Evolutionary conservation across 495 filamentous ascomycete species (phyloP).

Genomic region (Cercophora sp.): DNA sequence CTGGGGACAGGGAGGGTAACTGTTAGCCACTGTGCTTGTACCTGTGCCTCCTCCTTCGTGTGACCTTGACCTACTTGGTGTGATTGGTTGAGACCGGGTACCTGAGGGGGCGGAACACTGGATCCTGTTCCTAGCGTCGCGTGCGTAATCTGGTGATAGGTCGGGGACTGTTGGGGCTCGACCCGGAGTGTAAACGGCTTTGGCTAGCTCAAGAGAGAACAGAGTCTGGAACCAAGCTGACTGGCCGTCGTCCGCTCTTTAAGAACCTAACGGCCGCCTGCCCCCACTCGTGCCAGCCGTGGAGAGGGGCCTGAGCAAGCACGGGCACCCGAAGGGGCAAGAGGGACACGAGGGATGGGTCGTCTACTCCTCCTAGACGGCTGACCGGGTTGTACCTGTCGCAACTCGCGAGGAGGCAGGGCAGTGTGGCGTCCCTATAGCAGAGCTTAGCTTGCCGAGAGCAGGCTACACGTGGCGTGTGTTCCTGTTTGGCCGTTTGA

Average conservation of each 20-base stretch:
- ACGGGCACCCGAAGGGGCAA: background rate
- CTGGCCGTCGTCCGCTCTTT: slow-evolving; percentile 21
- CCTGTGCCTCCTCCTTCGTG: background rate
- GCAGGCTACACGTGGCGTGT: slow-evolving; percentile 28
- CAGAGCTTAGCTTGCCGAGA: slow-evolving; percentile 16
- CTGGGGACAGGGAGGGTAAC: background rate
- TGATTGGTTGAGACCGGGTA: slow-evolving; percentile 3
- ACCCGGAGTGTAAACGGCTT: background rate
- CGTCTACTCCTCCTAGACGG: slow-evolving; percentile 7
- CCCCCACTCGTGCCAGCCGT: slow-evolving; percentile 15
- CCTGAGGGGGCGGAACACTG: background rate
- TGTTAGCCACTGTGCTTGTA: slow-evolving; percentile 4
- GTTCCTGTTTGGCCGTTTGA: slow-evolving; percentile 21
- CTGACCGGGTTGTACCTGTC: slow-evolving; percentile 13
- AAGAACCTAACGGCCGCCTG: slow-evolving; percentile 7
- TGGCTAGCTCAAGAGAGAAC: slow-evolving; percentile 10
- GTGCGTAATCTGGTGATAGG: slow-evolving; percentile 6
- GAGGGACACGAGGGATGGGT: slow-evolving; percentile 6
- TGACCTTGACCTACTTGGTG: background rate
- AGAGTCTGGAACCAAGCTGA: slow-evolving; percentile 1
- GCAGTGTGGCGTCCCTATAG: slow-evolving; percentile 17
- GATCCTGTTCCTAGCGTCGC: too few relatives aligned
- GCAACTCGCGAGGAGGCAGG: too few relatives aligned
- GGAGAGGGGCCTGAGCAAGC: slow-evolving; percentile 24
- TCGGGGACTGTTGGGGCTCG: slow-evolving; percentile 2